phyloP scores from a whole-genome alignment of 768 basidiomycete genomes.

The Auricularia cornea region DNA sequence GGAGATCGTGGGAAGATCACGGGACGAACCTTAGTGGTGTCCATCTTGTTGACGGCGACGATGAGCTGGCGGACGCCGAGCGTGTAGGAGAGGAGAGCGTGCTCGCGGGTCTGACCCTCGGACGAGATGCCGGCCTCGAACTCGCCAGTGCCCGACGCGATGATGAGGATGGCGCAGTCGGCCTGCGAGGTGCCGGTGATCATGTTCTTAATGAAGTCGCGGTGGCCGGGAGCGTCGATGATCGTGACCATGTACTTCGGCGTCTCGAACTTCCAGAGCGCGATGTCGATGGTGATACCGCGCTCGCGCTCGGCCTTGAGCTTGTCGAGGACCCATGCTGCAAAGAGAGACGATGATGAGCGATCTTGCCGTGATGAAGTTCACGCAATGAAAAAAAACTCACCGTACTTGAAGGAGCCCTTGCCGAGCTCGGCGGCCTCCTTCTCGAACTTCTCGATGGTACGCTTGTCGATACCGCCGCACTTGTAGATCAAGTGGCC shows the following conservation, averaged over 20 bases:
- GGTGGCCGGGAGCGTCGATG: slow-evolving; percentile 98
- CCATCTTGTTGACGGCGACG: slow-evolving; percentile 99
- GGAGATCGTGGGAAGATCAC: neutral
- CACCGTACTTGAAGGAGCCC: slow-evolving; percentile 96
- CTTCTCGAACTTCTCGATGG: slow-evolving; percentile 99
- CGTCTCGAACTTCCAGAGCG: slow-evolving; percentile 99
- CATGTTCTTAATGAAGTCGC: slow-evolving; percentile 99
- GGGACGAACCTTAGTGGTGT: slow-evolving; percentile 95
- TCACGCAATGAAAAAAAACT: slow-evolving; percentile 18
- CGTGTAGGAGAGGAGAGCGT: slow-evolving; percentile 98
- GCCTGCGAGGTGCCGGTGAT: slow-evolving; percentile 99
- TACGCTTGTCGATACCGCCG: slow-evolving; percentile 99
- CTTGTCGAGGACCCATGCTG: slow-evolving; percentile 99
- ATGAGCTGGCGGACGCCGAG: slow-evolving; percentile 99
- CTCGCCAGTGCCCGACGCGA: slow-evolving; percentile 98
- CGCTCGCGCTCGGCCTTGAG: slow-evolving; percentile 99
- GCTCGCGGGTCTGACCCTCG: slow-evolving; percentile 99
- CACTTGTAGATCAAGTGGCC: slow-evolving; percentile 99
- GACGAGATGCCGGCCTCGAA: slow-evolving; percentile 99
- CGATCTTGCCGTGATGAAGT: neutral
- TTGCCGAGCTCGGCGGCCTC: slow-evolving; percentile 99
- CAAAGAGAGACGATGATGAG: slow-evolving; percentile 34
- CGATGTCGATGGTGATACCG: slow-evolving; percentile 99
- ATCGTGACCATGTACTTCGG: slow-evolving; percentile 94
- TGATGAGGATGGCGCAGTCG: slow-evolving; percentile 99